phyloP scores from a whole-genome alignment of 1,284 basidiomycete genomes.

The Fomitiporia mediterranea region DNA sequence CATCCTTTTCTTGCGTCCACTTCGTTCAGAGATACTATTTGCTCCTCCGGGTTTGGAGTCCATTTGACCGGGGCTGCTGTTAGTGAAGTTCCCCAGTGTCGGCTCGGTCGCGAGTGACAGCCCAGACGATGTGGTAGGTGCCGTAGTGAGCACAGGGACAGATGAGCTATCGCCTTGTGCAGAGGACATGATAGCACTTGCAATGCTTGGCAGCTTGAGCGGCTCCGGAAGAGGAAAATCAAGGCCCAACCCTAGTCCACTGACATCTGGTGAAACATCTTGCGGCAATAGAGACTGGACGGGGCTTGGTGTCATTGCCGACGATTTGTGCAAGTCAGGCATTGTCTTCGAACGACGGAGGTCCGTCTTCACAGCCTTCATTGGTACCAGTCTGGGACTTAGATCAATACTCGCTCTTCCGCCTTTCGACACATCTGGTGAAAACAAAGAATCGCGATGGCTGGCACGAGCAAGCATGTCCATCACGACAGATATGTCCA shows the following conservation, averaged over 20 bases:
- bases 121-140: slow-evolving; percentile 15
- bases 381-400: slow-evolving; percentile 4
- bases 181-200: slow-evolving; percentile 14
- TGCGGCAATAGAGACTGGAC: neutral
- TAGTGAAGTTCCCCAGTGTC: neutral
- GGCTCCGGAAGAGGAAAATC: slow-evolving; percentile 20
- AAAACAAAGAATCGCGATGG: neutral
- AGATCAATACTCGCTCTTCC: slow-evolving; percentile 10
- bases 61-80: neutral
- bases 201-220: slow-evolving; percentile 17
- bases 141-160: slow-evolving; percentile 15
- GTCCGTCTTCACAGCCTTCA: slow-evolving; percentile 4
- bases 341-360: slow-evolving; percentile 19
- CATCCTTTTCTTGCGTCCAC: slow-evolving; percentile 14
- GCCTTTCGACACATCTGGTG: neutral
- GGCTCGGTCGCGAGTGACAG: slow-evolving; percentile 8
- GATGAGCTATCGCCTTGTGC: slow-evolving; percentile 6
- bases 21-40: no score
- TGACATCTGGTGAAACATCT: slow-evolving; percentile 14
- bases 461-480: slow-evolving; percentile 15
- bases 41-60: neutral
- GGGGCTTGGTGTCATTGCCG: neutral
- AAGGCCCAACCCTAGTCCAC: slow-evolving; percentile 18
- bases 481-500: slow-evolving; percentile 10
- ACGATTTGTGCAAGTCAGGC: slow-evolving; percentile 13